These are phyloP conservation scores for Pseudogymnoascus sp. DNA, from an alignment of 2,329 filamentous ascomycete species.

Conservation along the genomic window DNA sequence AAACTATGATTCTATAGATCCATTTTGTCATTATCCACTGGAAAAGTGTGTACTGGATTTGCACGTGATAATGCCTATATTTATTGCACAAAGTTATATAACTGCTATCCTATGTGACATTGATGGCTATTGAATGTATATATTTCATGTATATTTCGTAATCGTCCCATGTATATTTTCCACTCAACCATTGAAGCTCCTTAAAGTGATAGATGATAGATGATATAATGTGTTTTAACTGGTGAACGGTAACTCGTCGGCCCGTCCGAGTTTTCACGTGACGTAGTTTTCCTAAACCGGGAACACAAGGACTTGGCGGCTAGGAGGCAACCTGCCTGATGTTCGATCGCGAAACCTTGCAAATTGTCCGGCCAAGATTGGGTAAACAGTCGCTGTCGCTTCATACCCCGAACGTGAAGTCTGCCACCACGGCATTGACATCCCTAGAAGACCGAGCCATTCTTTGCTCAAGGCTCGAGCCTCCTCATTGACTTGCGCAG, in stretches of 20 bases:
- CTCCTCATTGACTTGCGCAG: neutral
- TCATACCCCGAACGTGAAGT: conserved; percentile 1
- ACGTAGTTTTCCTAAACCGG: neutral
- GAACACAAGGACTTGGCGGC: conserved; percentile 8
- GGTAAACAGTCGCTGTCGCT: conserved; percentile 3
- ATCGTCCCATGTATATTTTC: neutral
- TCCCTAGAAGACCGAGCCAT: neutral
- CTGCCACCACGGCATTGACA: conserved; percentile 5
- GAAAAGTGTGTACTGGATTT: neutral
- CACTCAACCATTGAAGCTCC: neutral
- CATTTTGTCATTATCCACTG: conserved; percentile 1
- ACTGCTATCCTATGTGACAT: neutral
- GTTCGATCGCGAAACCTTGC: conserved; percentile 9
- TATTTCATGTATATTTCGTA: neutral
- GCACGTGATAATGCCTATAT: conserved; percentile 1
- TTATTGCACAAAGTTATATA: conserved; percentile 1
- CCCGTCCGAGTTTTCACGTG: neutral
- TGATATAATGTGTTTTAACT: neutral
- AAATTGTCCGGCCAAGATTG: conserved; percentile 8
- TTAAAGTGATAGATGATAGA: neutral
- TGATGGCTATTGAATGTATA: neutral
- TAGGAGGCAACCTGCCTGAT: neutral
- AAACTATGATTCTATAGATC: conserved; percentile 2
- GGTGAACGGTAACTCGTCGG: neutral
- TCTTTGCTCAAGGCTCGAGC: conserved; percentile 3